Evolutionary conservation across 2,329 filamentous ascomycete species (phyloP), one percentile per base, ranked within the genome.

Genomic region (Claviceps purpurea): DNA sequence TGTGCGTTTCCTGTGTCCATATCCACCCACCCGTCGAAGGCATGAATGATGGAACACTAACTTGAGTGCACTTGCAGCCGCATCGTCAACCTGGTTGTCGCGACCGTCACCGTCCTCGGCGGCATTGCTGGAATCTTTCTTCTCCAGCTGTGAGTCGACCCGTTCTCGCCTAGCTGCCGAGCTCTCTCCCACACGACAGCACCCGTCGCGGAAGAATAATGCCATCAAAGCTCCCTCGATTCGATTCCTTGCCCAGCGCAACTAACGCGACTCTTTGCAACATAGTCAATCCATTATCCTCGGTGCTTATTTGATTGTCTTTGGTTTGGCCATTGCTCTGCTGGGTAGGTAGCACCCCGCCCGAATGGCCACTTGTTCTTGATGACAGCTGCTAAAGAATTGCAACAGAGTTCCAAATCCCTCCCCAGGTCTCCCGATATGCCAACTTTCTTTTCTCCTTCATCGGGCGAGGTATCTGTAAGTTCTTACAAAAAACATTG

Each of bases 401-500:
- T 11, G 39, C 62, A 77, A 30, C 26, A 47, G 93, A 98, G 71
- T 95, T 97, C 74, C 86, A 95, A 70, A 91, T 96, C 61, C 91
- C 93, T 49, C 88, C 90, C 54, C 90, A 95, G 68, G 78, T 95
- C 51, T 85, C 89, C 54, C 85, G 89, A 72, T 95, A 97, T 74
- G 91, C 89, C 51, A 95, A 89, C 11, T 98, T 98, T 76, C 84
- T 97, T 70, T 97, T 97, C 76, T 95, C 88, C 53, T 97, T 98
- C 77, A 73, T 97, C 60, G 93, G 93, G 56, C 89, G 93, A 65
- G 93, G 93, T 70, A 77, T 89, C 67, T 97, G 90, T 95, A 81
- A 72, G 89, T 82, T 16, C 40, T 6, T 14, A 39, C 18, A 41
- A 11, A 16, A 26, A 16, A 16, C 22, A 14, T 34, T 30, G 3